Base-by-base conservation (phyloP, 306 rosid genomes). In the Quercus gilva region DNA sequence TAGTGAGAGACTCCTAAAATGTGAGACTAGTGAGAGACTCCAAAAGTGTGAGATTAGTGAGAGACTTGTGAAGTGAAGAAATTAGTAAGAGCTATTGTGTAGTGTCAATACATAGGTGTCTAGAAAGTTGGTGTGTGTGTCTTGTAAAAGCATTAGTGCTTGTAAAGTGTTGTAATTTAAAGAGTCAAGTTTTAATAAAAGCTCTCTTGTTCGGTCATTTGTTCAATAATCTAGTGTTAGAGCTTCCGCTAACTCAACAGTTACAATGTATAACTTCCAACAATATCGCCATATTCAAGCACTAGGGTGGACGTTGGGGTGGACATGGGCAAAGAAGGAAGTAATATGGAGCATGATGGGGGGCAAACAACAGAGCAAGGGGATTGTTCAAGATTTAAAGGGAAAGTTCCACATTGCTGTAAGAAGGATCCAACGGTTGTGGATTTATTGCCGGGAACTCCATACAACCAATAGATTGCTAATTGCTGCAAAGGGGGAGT, bases 281-380 rank as follows among this genome's bases (percentile, higher is more conserved):
- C 96, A 90, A 81, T 91, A 93, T 81, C 98, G 97, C 49, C 99
- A 93, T 63, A 95, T 95, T 71, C 94, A 90, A 88, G 86, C 91
- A 1, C 98, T 97, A 0, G 99, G 99, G 23, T 95, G 98, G 99
- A 83, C 90, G 37, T 65, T 95, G 76, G 96, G 97, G 74, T 95
- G 98, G 99, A 89, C 97, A 69, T 95, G 99, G 99, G 97, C 99
- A 0, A 91, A 95, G 76, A 95, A 95, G 78, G 99, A 95, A 86
- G 98, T 95, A 18, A 93, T 93, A 35, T 93, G 98, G 99, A 90
- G 74, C 84, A 95, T 90, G 98, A 78, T 89, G 94, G 99, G 99
- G 78, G 74, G 71, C 60, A 95, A 81, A 86, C 99, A 75, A 95
- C 97, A 3, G 96, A 93, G 77, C 99, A 95, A 88, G 99, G 99